phyloP scores from a whole-genome alignment of 352 stramenopile species.

The Peronospora destructor region DNA sequence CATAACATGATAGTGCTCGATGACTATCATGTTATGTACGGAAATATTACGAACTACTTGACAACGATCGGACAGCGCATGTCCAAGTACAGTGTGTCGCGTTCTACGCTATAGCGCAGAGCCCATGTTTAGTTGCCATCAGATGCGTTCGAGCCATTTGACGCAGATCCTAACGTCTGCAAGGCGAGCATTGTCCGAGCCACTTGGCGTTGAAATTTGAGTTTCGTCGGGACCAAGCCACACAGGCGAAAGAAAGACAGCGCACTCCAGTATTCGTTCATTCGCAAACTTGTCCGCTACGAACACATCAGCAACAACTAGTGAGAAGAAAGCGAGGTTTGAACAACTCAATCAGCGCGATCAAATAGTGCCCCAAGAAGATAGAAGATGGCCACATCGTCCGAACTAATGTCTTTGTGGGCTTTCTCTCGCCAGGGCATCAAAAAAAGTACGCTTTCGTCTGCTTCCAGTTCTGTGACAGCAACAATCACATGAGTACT shows the following conservation, averaged over 20 bases:
- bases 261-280: slow-evolving; percentile 37
- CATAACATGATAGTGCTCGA: too few relatives aligned
- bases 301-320: slow-evolving; percentile 1
- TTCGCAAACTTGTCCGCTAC: slow-evolving; percentile 35
- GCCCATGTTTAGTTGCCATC: slow-evolving; percentile 2
- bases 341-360: background rate
- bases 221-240: slow-evolving; percentile 30
- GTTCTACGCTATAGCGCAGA: background rate
- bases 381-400: slow-evolving; percentile 29
- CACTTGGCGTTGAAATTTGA: slow-evolving; percentile 50
- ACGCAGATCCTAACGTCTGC: slow-evolving; percentile 26
- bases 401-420: slow-evolving; percentile 2
- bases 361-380: slow-evolving; percentile 36
- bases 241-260: slow-evolving; percentile 45
- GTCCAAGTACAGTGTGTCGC: background rate
- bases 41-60: slow-evolving; percentile 18
- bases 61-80: slow-evolving; percentile 8
- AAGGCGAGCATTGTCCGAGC: slow-evolving; percentile 33
- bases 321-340: slow-evolving; percentile 1
- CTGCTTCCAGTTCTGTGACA: slow-evolving; percentile 31
- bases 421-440: slow-evolving; percentile 11
- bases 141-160: slow-evolving; percentile 22
- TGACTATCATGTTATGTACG: slow-evolving; percentile 8
- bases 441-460: slow-evolving; percentile 27
- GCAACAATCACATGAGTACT: slow-evolving; percentile 1